These are phyloP conservation scores for Talaromyces islandicus DNA, from an alignment of 2,329 filamentous ascomycete species.

Conservation along the genomic window DNA sequence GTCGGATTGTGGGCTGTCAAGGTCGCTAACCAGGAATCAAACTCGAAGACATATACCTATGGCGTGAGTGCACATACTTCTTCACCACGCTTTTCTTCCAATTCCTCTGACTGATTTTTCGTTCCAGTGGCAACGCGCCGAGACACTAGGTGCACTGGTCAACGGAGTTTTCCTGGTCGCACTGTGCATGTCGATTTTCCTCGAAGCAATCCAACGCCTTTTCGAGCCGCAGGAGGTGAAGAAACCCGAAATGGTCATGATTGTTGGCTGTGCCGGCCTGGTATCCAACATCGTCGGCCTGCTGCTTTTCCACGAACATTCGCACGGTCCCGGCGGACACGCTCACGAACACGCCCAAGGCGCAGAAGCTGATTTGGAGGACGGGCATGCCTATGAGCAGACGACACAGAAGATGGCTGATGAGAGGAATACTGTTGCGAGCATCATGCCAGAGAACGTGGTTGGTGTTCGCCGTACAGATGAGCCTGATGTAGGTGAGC, in stretches of 20 bases:
- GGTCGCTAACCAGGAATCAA: slow-evolving; percentile 72
- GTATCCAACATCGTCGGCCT: slow-evolving; percentile 85
- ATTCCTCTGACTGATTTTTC: background rate
- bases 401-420: slow-evolving; percentile 42
- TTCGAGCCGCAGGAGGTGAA: slow-evolving; percentile 83
- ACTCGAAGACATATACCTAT: slow-evolving; percentile 88
- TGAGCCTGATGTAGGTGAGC: slow-evolving; percentile 9
- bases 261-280: slow-evolving; percentile 81
- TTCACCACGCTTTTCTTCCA: background rate
- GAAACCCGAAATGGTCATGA: slow-evolving; percentile 79
- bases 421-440: slow-evolving; percentile 53
- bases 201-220: slow-evolving; percentile 89
- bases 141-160: slow-evolving; percentile 92
- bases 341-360: slow-evolving; percentile 46
- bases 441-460: slow-evolving; percentile 58
- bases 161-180: slow-evolving; percentile 98
- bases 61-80: slow-evolving; percentile 55
- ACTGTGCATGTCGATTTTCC: slow-evolving; percentile 89
- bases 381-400: slow-evolving; percentile 25
- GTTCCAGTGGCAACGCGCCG: slow-evolving; percentile 88
- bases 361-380: slow-evolving; percentile 44
- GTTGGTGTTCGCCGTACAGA: slow-evolving; percentile 46
- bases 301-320: slow-evolving; percentile 86
- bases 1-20: slow-evolving; percentile 95
- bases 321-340: slow-evolving; percentile 63